Conservation (phyloP, 2,329 filamentous ascomycete species). For the Phyllachora maydis region DNA sequence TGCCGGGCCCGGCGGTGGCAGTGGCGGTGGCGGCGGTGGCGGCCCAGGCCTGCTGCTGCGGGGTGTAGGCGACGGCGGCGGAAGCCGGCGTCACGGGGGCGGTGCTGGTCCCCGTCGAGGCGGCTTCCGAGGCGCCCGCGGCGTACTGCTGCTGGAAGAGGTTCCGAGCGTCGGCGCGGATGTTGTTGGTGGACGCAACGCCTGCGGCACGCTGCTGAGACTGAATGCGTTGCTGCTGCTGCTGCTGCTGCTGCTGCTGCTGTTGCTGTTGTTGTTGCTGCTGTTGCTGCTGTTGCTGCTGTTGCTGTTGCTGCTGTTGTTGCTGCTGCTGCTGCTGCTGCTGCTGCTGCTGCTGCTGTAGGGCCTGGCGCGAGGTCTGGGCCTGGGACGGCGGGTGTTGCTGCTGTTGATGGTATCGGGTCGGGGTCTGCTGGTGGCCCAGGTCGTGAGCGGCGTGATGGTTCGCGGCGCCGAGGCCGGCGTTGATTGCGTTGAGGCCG, state of each 20-base stretch:
- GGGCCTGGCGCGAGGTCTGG: too few species aligned
- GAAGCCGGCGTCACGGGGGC: too few species aligned
- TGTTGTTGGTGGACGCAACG: conserved; percentile 1
- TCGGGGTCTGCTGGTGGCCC: too few species aligned
- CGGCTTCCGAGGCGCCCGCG: conserved; percentile 3
- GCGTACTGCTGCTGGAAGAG: conserved; percentile 8
- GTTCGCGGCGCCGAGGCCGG: too few species aligned
- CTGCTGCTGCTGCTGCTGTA: too few species aligned
- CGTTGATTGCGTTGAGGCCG: too few species aligned
- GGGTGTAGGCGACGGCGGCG: conserved; percentile 5
- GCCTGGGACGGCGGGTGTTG: too few species aligned
- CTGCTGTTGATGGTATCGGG: conserved; percentile 3
- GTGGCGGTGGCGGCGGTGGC: conserved; percentile 4
- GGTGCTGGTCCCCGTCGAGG: conserved; percentile 2
- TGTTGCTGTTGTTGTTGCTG: conserved; percentile 1
- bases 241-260: conserved; percentile 2
- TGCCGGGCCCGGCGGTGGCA: conserved; percentile 6
- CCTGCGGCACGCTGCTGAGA: conserved; percentile 1
- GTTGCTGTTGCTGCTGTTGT: conserved; percentile 1
- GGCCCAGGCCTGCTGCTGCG: too few species aligned
- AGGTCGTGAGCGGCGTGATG: too few species aligned
- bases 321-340: conserved; percentile 20
- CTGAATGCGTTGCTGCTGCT: conserved; percentile 4
- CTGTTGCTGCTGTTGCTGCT: conserved; percentile 2
- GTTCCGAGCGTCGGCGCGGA: conserved; percentile 4